Base-by-base conservation (phyloP, 192 early-diverging fungal species). In the Entomortierella beljakovae region DNA sequence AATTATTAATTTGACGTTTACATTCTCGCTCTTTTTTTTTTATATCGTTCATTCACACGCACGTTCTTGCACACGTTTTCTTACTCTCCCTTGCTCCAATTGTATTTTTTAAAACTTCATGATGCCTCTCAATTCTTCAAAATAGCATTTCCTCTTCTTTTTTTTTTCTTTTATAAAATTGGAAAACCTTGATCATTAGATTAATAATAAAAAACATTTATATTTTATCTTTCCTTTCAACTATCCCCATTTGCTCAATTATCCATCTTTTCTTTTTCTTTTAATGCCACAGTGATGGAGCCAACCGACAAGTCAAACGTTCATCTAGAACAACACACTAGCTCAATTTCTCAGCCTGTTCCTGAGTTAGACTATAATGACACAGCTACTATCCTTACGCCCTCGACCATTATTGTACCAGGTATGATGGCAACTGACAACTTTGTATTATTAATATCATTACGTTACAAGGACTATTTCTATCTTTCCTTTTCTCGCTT, bases 201-300 rank as follows among this genome's bases (percentile, higher is more conserved):
- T 13, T 13, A 43, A 43, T 13, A 18, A 43, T 13, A 43, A 43
- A 43, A 43, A 43, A 18, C n/a, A n/a, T n/a, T n/a, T n/a, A n/a
- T n/a, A n/a, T 32, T 10, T 2, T 33, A 18, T 54, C 51, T 3
- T 22, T 38, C 32, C 31, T 54, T 53, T 32, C 25, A 15, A 10
- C 38, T 43, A 35, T 60, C 31, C 37, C 1, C 20, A 20, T 20
- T 20, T 46, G 15, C 11, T 20, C 11, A 11, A 20, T 2, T 5
- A 46, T 46, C 15, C 7, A 46, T 20, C 15, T 20, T 20, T 2
- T 11, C 43, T 16, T 15, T 20, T 20, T 46, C 43, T 16, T 5
- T 46, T 25, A 57, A 68, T 68, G 65, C 37, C 65, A 29, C 65
- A 38, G 35, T 38, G 42, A 68, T 68, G 65, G 55, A 57, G 43